Base-by-base conservation (phyloP, 164 flowering plant species). In the Piper betle region DNA sequence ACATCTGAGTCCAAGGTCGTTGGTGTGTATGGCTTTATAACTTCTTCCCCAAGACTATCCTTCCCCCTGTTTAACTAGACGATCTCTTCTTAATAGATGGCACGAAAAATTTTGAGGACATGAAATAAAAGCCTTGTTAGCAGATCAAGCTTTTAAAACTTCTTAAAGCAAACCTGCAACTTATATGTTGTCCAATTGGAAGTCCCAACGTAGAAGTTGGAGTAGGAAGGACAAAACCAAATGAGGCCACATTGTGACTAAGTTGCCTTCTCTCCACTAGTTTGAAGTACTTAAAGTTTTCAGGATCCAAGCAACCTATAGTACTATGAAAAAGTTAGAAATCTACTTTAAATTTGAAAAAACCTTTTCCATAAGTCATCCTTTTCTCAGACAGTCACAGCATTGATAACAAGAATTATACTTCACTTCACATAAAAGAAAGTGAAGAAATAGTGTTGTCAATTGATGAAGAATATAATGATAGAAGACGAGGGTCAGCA, bases 191-290 rank as follows among this genome's bases (percentile, higher is more conserved):
- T 64, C 99, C 99, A 73, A 91, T 87, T 8, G 98, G 98, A 72
- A 92, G 96, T 62, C 98, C 98, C 80, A 89, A 77, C 16, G 87
- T 81, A 25, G 96, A 84, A 65, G 87, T 81, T 52, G 96, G 84
- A 4, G 85, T 81, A 17, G 96, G 96, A 71, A 89, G 91, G 46
- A 66, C 81, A 80, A 87, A 89, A 69, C 63, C 78, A 74, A 94
- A 94, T 76, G 86, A 83, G 6, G 97, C 99, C 61, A 94, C 97
- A 81, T 94, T 91, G 66, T 94, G 97, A 77, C 99, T 91, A 55
- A 94, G 72, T 69, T 91, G 95, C 6, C 69, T 68, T 57, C 82
- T 78, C 71, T 88, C 70, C 42, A 91, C 95, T 57, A 91, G 93
- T 77, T 91, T 82, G 67, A 88, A 94, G 25, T 84, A 75, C 77